phyloP scores from a whole-genome alignment of 257 asterid species.

The Scutellaria galericulata region DNA sequence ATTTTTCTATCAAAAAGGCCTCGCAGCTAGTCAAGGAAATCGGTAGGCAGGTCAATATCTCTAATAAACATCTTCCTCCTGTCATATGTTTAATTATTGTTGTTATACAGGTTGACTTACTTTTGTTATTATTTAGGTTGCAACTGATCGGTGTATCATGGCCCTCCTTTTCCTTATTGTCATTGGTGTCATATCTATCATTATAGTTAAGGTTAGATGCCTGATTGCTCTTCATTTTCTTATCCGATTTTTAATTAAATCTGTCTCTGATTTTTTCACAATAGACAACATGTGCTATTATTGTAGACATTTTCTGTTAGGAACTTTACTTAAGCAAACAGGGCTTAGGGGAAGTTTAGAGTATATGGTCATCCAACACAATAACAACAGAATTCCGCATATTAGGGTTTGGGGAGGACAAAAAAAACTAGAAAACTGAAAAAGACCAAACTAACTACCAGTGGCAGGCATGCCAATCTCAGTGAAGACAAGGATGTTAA shows the following conservation, averaged over 20 bases:
- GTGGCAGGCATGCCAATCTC: too few species aligned
- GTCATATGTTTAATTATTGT: conserved; percentile 27
- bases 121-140: conserved; percentile 67
- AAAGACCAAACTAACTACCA: neutral
- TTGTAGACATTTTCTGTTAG: too few species aligned
- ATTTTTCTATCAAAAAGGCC: conserved; percentile 95
- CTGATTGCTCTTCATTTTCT: conserved; percentile 29
- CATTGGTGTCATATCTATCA: conserved; percentile 85
- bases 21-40: conserved; percentile 95
- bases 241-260: conserved; percentile 9
- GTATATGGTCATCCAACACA: neutral
- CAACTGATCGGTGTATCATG: conserved; percentile 98
- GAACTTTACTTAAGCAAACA: too few species aligned
- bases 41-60: conserved; percentile 97
- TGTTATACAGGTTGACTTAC: conserved; percentile 37
- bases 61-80: conserved; percentile 42
- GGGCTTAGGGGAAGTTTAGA: neutral
- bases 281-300: conserved; percentile 3
- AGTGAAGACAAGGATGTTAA: too few species aligned
- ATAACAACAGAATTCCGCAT: neutral
- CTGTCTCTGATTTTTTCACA: neutral
- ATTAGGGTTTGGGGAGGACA: neutral
- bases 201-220: conserved; percentile 82
- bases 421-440: neutral
- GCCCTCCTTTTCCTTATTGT: conserved; percentile 87